Evolutionary conservation across 164 flowering plant species (phyloP), one percentile per base, ranked within the genome.

Genomic region (Cinnamomum micranthum): DNA sequence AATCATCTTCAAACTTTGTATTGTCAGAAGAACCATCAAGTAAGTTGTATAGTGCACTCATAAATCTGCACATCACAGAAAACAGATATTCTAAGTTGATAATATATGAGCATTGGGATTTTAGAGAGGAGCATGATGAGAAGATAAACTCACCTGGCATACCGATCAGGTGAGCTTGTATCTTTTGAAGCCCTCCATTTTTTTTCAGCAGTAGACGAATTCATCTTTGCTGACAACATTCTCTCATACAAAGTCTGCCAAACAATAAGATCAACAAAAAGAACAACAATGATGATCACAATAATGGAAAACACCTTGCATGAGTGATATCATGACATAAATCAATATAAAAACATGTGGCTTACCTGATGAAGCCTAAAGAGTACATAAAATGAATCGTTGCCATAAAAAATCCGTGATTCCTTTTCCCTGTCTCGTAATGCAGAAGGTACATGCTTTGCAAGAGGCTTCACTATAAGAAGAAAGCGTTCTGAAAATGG

Each of bases 291-390:
- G 15, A 55, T 19, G 6, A 55, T 19, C 15, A 55, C 4, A 55
- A 55, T 55, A 55, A 55, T 14, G 20, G 19, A 2, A 52, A 52
- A 52, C 60, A 55, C 5, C n/a, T 14, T 55, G 60, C 19, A 11
- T 28, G 41, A 47, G 20, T 69, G 2, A 13, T 4, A 15, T 3
- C 60, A 55, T 0, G 15, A 55, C 19, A 14, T 55, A 55, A 55
- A 55, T 55, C 17, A 55, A 19, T 11, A 15, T 55, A 15, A 55
- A 55, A 51, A 24, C n/a, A 71, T 24, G 9, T 50, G 13, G 50
- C 85, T 80, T 84, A 94, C 99, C 77, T 92, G 99, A 80, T 96
- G 97, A 84, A 96, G 98, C 87, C 98, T 85, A 75, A 96, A 90
- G 70, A 94, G 90, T 76, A 96, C 90, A 86, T 92, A 96, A 65